phyloP scores from a whole-genome alignment of 169 alveolate genomes.

The Eimeria sp. region DNA sequence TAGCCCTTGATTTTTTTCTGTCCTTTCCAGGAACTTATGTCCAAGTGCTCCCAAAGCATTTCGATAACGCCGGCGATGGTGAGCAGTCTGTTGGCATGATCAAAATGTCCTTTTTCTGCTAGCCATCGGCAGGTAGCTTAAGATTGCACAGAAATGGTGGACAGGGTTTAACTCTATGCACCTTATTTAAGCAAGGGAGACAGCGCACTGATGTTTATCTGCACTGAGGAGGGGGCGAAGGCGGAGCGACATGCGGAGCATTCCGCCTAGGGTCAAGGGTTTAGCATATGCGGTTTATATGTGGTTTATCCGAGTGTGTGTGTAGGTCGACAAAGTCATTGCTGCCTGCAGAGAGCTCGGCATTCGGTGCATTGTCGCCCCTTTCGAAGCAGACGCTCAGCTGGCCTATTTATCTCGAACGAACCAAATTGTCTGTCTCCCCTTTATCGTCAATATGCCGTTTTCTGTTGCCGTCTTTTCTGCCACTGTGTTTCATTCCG shows the following conservation, averaged over 20 bases:
- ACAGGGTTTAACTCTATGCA: not conserved
- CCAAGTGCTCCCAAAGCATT: constrained; percentile 70
- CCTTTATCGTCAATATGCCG: not conserved
- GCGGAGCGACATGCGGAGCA: not conserved
- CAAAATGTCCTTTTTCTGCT: not conserved
- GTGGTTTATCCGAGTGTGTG: not conserved
- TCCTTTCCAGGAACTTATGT: constrained; percentile 65
- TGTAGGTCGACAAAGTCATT: constrained; percentile 77
- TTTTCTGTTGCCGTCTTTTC: not conserved
- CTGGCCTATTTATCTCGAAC: constrained; percentile 96
- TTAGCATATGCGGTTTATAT: not conserved
- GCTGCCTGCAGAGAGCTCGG: constrained; percentile 79
- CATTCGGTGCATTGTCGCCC: constrained; percentile 97
- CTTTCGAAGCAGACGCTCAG: constrained; percentile 99
- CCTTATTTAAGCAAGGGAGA: not conserved
- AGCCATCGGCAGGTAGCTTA: not conserved
- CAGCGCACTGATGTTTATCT: not conserved
- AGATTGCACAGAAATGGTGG: not conserved
- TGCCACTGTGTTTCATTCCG: not conserved
- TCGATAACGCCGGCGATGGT: constrained; percentile 73
- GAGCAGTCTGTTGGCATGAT: not conserved
- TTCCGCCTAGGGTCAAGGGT: not conserved
- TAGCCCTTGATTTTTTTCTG: not conserved
- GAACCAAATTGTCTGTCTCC: constrained; percentile 84
- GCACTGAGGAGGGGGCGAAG: not conserved